phyloP scores from a whole-genome alignment of 345 rosid genomes.

The Populus ilicifolia region DNA sequence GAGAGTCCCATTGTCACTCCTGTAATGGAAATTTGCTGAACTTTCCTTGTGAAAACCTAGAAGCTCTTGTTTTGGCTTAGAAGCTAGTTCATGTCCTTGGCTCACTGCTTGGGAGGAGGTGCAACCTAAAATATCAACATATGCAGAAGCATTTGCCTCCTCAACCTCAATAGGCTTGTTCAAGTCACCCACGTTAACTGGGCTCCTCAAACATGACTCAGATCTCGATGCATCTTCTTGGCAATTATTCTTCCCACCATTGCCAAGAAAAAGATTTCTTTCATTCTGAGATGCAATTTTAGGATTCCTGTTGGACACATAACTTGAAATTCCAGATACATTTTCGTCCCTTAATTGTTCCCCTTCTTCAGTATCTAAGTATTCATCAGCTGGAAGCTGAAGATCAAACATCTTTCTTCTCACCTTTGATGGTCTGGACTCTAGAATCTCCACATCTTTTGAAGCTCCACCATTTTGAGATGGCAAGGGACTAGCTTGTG shows the following conservation, averaged over 20 bases:
- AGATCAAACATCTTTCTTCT: conserved; percentile 80
- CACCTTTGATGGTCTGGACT: conserved; percentile 66
- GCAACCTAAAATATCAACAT: conserved; percentile 29
- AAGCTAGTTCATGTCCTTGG: conserved; percentile 34
- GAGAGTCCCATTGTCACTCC: conserved; percentile 27
- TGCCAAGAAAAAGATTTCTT: conserved; percentile 26
- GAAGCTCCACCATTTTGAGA: conserved; percentile 48
- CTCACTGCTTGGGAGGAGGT: conserved; percentile 30
- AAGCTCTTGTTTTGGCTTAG: conserved; percentile 31
- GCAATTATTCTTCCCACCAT: conserved; percentile 36
- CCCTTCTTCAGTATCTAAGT: conserved; percentile 55
- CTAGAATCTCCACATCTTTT: conserved; percentile 53
- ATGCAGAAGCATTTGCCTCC: conserved; percentile 37
- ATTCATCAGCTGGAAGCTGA: conserved; percentile 74
- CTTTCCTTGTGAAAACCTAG: conserved; percentile 41
- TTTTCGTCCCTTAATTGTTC: conserved; percentile 34
- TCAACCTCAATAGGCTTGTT: conserved; percentile 69
- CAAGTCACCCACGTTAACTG: conserved; percentile 60
- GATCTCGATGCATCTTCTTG: conserved; percentile 36
- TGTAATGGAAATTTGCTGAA: conserved; percentile 27
- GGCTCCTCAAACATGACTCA: conserved; percentile 35
- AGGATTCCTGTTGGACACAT: conserved; percentile 41
- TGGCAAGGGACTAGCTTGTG: conserved; percentile 49
- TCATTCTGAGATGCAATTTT: conserved; percentile 36
- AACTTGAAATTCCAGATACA: conserved; percentile 37